Conservation (phyloP, 352 stramenopile species). For the Ochromonadaceae sp. region DNA sequence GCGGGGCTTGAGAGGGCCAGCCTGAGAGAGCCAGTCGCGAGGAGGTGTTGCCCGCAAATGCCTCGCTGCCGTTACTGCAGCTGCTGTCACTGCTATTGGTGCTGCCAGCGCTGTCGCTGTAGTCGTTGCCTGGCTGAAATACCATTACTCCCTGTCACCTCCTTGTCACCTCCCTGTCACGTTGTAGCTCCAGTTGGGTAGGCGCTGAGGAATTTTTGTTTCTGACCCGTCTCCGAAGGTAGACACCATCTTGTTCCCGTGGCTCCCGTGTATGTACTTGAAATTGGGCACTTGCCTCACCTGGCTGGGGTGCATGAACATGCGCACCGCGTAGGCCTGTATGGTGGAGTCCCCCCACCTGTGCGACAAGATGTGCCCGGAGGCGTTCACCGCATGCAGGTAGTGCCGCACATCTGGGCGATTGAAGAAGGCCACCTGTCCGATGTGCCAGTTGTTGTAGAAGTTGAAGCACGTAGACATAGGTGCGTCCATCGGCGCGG, state of each 20-base stretch:
- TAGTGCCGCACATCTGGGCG: constrained; percentile 1
- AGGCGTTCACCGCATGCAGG: neutral
- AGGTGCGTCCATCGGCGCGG: neutral
- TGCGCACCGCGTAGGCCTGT: neutral
- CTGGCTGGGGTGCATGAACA: neutral
- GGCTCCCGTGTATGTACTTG: neutral
- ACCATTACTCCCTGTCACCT: too few relatives aligned
- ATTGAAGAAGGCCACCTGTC: constrained; percentile 1
- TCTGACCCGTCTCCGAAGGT: neutral
- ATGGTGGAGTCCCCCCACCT: neutral
- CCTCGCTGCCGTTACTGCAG: too few relatives aligned
- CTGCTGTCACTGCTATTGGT: too few relatives aligned
- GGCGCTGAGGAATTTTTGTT: neutral
- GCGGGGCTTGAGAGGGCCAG: too few relatives aligned
- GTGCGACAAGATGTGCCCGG: neutral
- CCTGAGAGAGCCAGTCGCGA: too few relatives aligned
- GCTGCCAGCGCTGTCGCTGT: too few relatives aligned
- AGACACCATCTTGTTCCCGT: neutral
- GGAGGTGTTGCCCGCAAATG: too few relatives aligned
- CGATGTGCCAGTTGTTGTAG: constrained; percentile 8
- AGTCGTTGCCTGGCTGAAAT: too few relatives aligned
- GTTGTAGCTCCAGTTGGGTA: too few relatives aligned
- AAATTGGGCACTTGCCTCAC: neutral
- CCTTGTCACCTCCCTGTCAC: too few relatives aligned
- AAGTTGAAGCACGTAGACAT: neutral